Conservation (phyloP, 1,284 basidiomycete genomes). For the Amylostereum areolatum region DNA sequence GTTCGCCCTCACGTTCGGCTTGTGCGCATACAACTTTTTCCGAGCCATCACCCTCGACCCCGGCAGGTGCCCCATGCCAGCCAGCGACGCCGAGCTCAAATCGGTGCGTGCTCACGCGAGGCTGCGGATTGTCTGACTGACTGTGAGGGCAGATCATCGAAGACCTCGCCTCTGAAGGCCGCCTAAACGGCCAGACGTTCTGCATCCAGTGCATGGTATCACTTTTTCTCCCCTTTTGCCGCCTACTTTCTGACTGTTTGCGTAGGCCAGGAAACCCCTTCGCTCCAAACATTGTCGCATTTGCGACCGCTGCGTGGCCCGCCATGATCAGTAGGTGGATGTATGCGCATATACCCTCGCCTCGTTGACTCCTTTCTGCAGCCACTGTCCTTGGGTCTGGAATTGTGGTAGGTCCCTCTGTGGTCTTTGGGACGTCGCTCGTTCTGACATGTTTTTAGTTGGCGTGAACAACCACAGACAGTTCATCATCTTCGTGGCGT, state of each 20-base stretch:
- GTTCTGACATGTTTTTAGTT: constrained; percentile 40
- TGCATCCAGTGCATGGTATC: constrained; percentile 88
- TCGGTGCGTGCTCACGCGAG: constrained; percentile 25
- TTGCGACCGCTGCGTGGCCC: constrained; percentile 85
- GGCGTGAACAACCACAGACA: constrained; percentile 95
- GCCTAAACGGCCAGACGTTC: constrained; percentile 92
- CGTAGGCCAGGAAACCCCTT: constrained; percentile 80
- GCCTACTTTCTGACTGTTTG: constrained; percentile 1
- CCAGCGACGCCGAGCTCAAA: constrained; percentile 78
- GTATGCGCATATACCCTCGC: neutral
- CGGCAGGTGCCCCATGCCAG: constrained; percentile 80
- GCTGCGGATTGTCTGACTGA: constrained; percentile 2
- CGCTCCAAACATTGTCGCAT: constrained; percentile 94
- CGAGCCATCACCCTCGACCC: constrained; percentile 85
- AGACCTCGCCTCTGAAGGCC: constrained; percentile 81
- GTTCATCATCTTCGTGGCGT: constrained; percentile 85
- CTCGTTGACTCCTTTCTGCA: constrained; percentile 22
- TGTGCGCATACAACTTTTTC: constrained; percentile 89
- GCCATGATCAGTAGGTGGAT: constrained; percentile 83
- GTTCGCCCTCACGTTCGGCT: constrained; percentile 65
- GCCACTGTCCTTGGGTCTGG: constrained; percentile 99
- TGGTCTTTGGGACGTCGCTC: constrained; percentile 2
- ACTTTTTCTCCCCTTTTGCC: neutral
- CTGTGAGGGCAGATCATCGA: constrained; percentile 64
- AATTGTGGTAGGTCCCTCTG: constrained; percentile 75